phyloP scores from a whole-genome alignment of 2,329 filamentous ascomycete genomes.

The Scedosporium boydii region DNA sequence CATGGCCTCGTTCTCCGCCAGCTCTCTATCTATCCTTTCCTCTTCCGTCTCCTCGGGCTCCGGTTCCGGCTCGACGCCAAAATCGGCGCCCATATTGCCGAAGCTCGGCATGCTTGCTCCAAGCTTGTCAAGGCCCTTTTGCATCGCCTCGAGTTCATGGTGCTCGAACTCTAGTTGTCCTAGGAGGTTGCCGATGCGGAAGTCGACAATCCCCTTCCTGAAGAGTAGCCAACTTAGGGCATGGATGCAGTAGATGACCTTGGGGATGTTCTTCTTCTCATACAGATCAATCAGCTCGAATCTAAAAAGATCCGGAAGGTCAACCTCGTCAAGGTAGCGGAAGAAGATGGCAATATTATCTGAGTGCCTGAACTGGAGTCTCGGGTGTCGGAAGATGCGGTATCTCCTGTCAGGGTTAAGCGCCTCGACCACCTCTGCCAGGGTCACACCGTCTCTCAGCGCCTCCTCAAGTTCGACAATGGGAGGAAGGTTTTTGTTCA shows the following conservation, averaged over 20 bases:
- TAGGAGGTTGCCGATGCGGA: conserved; percentile 92
- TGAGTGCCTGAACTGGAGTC: conserved; percentile 87
- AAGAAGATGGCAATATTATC: conserved; percentile 98
- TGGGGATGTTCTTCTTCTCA: conserved; percentile 99
- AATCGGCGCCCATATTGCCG: conserved; percentile 92
- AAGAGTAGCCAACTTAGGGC: conserved; percentile 95
- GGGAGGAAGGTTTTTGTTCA: conserved; percentile 74
- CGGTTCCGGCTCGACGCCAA: conserved; percentile 73
- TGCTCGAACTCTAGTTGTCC: conserved; percentile 96
- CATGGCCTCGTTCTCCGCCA: conserved; percentile 62
- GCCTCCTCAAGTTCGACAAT: conserved; percentile 93
- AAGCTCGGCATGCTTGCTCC: conserved; percentile 96
- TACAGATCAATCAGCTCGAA: conserved; percentile 97
- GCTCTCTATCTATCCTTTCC: conserved; percentile 72
- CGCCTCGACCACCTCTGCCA: conserved; percentile 88
- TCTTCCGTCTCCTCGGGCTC: conserved; percentile 84
- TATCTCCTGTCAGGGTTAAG: conserved; percentile 67
- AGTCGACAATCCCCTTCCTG: conserved; percentile 87
- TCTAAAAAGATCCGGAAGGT: conserved; percentile 88
- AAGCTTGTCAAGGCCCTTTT: conserved; percentile 92
- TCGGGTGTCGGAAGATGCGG: conserved; percentile 77
- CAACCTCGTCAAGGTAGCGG: conserved; percentile 80
- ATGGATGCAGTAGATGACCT: conserved; percentile 98
- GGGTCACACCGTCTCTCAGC: conserved; percentile 81
- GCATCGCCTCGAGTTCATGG: conserved; percentile 92